Evolutionary conservation across 805 yeast genomes (phyloP).

Genomic region (Cyberlindnera maritima): DNA sequence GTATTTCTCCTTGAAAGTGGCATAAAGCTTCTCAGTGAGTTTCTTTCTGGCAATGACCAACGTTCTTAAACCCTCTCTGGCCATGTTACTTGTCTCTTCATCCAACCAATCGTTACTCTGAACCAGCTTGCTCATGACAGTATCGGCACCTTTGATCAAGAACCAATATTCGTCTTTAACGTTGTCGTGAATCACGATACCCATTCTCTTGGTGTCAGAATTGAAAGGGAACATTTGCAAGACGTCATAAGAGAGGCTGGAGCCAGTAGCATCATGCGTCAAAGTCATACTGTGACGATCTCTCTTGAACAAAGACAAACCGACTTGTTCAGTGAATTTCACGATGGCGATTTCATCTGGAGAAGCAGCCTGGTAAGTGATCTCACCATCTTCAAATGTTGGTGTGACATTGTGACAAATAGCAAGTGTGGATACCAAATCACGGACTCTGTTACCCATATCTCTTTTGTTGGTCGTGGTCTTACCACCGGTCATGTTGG

Average conservation of each 20-base stretch:
- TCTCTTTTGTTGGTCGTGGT: slow-evolving; percentile 54
- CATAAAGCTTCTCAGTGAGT: slow-evolving; percentile 50
- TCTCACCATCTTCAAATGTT: slow-evolving; percentile 69
- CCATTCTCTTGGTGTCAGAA: slow-evolving; percentile 96
- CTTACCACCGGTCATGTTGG: slow-evolving; percentile 22
- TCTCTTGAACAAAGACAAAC: slow-evolving; percentile 74
- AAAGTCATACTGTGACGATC: slow-evolving; percentile 77
- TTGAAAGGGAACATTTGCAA: slow-evolving; percentile 89
- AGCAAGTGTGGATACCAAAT: slow-evolving; percentile 77
- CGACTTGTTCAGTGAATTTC: slow-evolving; percentile 83
- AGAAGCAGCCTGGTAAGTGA: slow-evolving; percentile 93
- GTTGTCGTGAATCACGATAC: slow-evolving; percentile 69
- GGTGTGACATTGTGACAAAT: slow-evolving; percentile 99
- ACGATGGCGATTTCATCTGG: slow-evolving; percentile 99
- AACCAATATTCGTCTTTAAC: slow-evolving; percentile 76
- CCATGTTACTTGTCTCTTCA: slow-evolving; percentile 97
- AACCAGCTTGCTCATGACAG: slow-evolving; percentile 85
- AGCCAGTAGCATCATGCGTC: slow-evolving; percentile 56
- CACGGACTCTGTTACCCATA: slow-evolving; percentile 72
- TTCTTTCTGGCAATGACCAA: slow-evolving; percentile 89
- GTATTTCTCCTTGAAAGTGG: slow-evolving; percentile 62
- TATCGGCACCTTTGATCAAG: slow-evolving; percentile 92
- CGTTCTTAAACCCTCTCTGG: slow-evolving; percentile 95
- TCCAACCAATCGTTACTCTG: slow-evolving; percentile 92
- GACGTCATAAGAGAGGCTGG: slow-evolving; percentile 57